Conservation (phyloP, 2,329 filamentous ascomycete genomes). For the Pestalotiopsis sp. region DNA sequence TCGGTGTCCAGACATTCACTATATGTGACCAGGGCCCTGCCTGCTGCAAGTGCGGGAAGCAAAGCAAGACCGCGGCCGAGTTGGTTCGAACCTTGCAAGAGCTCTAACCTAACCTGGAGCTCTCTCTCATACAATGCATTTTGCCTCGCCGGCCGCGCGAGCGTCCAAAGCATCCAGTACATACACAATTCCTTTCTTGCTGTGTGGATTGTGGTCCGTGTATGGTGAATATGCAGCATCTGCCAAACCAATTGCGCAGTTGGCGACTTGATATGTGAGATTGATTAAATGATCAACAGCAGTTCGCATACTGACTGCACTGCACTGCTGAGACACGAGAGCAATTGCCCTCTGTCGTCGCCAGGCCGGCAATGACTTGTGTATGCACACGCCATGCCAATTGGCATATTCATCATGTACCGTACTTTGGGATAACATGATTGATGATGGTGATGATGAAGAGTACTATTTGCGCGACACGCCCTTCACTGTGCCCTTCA, state of each 20-base stretch:
- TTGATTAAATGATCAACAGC: background rate
- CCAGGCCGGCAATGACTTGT: background rate
- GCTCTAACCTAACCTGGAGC: background rate
- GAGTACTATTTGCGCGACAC: background rate
- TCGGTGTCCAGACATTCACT: background rate
- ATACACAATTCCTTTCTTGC: background rate
- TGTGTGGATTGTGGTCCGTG: background rate
- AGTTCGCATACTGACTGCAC: background rate
- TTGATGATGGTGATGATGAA: background rate
- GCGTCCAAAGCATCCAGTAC: background rate
- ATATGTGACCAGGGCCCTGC: background rate
- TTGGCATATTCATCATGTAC: background rate
- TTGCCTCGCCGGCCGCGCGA: background rate
- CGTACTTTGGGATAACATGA: background rate
- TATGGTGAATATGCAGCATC: too few relatives aligned
- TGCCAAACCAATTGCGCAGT: too few relatives aligned
- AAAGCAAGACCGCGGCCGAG: background rate
- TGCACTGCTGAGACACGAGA: background rate
- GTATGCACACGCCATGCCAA: background rate
- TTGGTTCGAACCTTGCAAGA: background rate
- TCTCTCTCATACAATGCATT: background rate
- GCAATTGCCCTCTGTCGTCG: background rate
- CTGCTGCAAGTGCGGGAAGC: constrained; percentile 9
- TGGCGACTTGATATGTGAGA: too few relatives aligned
- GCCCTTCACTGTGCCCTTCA: background rate